Evolutionary conservation across 768 basidiomycete species (phyloP).

Genomic region (Pulveroboletus sp.): DNA sequence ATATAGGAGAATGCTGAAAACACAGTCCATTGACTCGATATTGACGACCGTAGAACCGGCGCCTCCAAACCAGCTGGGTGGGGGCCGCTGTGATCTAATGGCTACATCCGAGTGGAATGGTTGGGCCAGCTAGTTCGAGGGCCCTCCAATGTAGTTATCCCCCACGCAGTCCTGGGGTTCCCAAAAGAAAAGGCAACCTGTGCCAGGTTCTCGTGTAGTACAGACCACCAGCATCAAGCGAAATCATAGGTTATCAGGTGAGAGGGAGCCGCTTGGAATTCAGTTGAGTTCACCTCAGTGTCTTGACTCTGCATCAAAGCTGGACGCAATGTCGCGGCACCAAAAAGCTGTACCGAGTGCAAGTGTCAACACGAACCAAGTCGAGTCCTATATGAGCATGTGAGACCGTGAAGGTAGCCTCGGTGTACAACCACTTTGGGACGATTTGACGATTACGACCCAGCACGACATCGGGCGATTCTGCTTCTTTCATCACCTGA

Average conservation of each 20-base stretch:
- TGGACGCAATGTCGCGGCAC: slow-evolving; percentile 65
- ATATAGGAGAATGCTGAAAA: slow-evolving; percentile 84
- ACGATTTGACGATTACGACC: slow-evolving; percentile 95
- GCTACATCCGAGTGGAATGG: slow-evolving; percentile 39
- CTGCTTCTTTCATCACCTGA: slow-evolving; percentile 55
- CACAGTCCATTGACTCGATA: slow-evolving; percentile 89
- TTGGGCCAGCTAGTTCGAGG: slow-evolving; percentile 23
- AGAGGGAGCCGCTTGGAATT: slow-evolving; percentile 38
- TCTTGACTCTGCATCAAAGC: slow-evolving; percentile 45
- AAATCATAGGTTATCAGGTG: slow-evolving; percentile 34
- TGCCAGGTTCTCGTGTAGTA: slow-evolving; percentile 40
- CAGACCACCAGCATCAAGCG: slow-evolving; percentile 37
- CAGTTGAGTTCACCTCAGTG: slow-evolving; percentile 3
- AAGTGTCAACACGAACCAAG: slow-evolving; percentile 33
- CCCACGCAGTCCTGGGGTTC: slow-evolving; percentile 16
- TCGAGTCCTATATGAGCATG: slow-evolving; percentile 36
- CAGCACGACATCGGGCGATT: slow-evolving; percentile 91
- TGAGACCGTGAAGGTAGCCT: slow-evolving; percentile 41
- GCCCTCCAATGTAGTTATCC: slow-evolving; percentile 24
- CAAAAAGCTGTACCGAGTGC: slow-evolving; percentile 39
- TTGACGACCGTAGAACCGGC: slow-evolving; percentile 93
- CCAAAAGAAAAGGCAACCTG: slow-evolving; percentile 27
- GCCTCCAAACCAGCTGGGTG: slow-evolving; percentile 70
- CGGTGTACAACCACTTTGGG: slow-evolving; percentile 78
- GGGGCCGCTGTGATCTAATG: slow-evolving; percentile 26